Percentiles rank a stretch among this genome's conserved stretches.
Evolutionary conservation across 2,329 filamentous ascomycete genomes (phyloP).

Genomic region (Colletotrichum ledebouriae): DNA sequence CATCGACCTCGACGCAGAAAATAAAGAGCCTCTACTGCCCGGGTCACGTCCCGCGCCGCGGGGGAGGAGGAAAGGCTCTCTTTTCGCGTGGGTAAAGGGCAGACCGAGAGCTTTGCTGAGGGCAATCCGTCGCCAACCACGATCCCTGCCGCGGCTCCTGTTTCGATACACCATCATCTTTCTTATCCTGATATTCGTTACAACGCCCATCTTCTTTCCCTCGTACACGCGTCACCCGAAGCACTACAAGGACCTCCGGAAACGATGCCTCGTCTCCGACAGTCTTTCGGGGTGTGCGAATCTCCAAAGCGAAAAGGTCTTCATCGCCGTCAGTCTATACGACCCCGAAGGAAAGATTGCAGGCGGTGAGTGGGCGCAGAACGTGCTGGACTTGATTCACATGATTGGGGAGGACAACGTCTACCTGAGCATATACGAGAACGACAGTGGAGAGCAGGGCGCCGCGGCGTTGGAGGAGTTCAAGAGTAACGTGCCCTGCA

Average conservation of each 20-base stretch:
- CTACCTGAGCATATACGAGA: slow-evolving; percentile 81
- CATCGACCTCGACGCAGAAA: slow-evolving; percentile 29
- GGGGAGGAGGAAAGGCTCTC: slow-evolving; percentile 8
- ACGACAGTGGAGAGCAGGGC: slow-evolving; percentile 72
- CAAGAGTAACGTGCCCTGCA: slow-evolving; percentile 58
- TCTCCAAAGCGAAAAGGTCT: slow-evolving; percentile 72
- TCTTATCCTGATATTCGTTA: slow-evolving; percentile 50
- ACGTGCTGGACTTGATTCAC: slow-evolving; percentile 72
- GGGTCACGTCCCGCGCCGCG: not conserved
- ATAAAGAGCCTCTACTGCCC: slow-evolving; percentile 34
- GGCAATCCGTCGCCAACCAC: slow-evolving; percentile 37
- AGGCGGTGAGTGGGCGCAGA: slow-evolving; percentile 73
- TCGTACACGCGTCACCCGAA: slow-evolving; percentile 58
- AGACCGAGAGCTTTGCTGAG: slow-evolving; percentile 35
- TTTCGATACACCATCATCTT: slow-evolving; percentile 47
- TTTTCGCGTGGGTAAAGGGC: slow-evolving; percentile 32
- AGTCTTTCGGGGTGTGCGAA: slow-evolving; percentile 54
- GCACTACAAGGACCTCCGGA: slow-evolving; percentile 53
- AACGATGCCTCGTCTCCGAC: slow-evolving; percentile 48
- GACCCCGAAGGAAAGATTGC: slow-evolving; percentile 73
- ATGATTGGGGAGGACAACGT: slow-evolving; percentile 76
- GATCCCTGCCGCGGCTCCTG: slow-evolving; percentile 27
- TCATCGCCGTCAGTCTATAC: slow-evolving; percentile 79
- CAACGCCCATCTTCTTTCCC: slow-evolving; percentile 55
- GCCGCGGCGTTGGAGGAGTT: slow-evolving; percentile 67